phyloP scores from a whole-genome alignment of 345 rosid genomes.

The Citrus glauca region DNA sequence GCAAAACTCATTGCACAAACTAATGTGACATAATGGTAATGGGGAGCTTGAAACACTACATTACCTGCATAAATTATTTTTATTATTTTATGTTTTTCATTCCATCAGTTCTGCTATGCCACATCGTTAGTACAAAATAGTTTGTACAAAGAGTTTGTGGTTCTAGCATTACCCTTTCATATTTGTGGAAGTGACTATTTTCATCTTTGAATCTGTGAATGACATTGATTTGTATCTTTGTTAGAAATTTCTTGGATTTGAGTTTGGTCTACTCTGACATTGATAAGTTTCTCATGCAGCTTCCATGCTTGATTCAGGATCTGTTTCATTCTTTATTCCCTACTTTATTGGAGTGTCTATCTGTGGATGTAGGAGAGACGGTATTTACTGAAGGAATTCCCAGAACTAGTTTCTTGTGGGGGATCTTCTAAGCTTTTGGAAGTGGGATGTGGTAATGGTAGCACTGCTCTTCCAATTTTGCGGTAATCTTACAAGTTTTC shows the following conservation, averaged over 20 bases:
- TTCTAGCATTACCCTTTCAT: background rate
- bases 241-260: background rate
- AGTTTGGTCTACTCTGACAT: background rate
- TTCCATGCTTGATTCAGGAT: background rate
- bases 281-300: background rate
- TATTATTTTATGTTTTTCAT: too few relatives aligned
- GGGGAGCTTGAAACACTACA: too few relatives aligned
- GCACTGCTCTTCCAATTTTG: constrained; percentile 70
- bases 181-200: background rate
- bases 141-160: too few relatives aligned
- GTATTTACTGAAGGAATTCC: constrained; percentile 85
- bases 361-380: constrained; percentile 63
- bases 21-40: too few relatives aligned
- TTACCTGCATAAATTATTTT: too few relatives aligned
- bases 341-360: background rate
- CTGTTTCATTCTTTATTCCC: background rate
- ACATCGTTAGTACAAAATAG: too few relatives aligned
- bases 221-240: background rate
- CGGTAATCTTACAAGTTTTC: constrained; percentile 36
- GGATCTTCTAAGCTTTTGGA: constrained; percentile 63
- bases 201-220: background rate
- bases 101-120: too few relatives aligned
- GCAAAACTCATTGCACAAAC: too few relatives aligned
- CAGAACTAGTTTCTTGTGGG: constrained; percentile 55
- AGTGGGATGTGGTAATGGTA: constrained; percentile 93